phyloP scores from a whole-genome alignment of 306 rosid genomes.

The Vigna mungo region DNA sequence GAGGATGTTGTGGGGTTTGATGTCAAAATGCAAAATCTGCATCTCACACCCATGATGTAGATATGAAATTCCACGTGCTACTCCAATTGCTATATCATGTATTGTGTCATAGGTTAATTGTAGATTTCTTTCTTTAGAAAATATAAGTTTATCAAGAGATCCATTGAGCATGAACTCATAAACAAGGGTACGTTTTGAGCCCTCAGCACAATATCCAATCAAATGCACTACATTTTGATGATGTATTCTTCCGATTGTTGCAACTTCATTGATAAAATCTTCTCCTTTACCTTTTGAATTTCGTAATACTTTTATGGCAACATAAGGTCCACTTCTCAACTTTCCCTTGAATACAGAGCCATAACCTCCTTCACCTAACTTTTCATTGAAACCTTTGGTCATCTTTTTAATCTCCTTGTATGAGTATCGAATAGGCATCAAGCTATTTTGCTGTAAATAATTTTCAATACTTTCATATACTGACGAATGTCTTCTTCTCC shows the following conservation, averaged over 20 bases:
- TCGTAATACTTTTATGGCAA: not conserved
- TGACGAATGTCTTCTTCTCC: not conserved
- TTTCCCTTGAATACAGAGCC: not conserved
- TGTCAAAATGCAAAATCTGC: not conserved
- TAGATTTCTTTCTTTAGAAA: not conserved
- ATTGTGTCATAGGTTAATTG: not conserved
- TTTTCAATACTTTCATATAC: not conserved
- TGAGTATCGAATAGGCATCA: not conserved
- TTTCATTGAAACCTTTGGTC: not conserved
- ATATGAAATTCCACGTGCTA: not conserved
- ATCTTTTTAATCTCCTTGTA: not conserved
- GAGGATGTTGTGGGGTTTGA: not conserved
- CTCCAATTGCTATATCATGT: not conserved
- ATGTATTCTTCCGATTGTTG: not conserved
- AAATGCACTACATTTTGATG: not conserved
- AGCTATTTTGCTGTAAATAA: not conserved
- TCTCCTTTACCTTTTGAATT: not conserved
- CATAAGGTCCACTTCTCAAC: not conserved
- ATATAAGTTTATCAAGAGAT: not conserved
- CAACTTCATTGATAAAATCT: not conserved
- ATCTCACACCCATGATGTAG: not conserved
- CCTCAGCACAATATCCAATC: not conserved
- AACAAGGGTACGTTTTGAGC: not conserved
- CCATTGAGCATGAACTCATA: no score
- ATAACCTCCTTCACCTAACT: not conserved